Evolutionary conservation across 2,329 filamentous ascomycete species (phyloP).

Genomic region (Achaetomium macrosporum): DNA sequence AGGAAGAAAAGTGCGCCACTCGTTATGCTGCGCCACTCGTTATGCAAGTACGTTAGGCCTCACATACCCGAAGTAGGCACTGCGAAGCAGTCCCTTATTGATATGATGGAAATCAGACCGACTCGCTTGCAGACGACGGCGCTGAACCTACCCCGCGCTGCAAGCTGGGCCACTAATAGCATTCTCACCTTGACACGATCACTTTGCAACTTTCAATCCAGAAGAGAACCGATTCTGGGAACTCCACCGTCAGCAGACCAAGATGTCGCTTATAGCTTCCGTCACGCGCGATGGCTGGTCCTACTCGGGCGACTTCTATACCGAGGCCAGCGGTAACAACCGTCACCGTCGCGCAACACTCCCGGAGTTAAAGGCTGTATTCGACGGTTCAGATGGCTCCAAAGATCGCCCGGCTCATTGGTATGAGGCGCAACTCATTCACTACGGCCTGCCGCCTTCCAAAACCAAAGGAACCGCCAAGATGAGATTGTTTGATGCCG

Average conservation of each 20-base stretch:
- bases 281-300: slow-evolving; percentile 36
- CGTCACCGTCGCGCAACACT: slow-evolving; percentile 41
- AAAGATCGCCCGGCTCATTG: slow-evolving; percentile 52
- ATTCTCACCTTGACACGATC: neutral
- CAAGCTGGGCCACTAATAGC: neutral
- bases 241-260: neutral
- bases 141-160: too few species aligned
- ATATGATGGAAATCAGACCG: too few species aligned
- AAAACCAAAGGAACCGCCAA: slow-evolving; percentile 55
- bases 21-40: too few species aligned
- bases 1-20: too few species aligned
- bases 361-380: slow-evolving; percentile 40
- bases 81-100: too few species aligned
- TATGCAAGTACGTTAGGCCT: too few species aligned
- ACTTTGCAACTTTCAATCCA: neutral
- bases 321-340: slow-evolving; percentile 38
- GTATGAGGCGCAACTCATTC: slow-evolving; percentile 57
- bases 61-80: too few species aligned
- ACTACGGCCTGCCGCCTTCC: slow-evolving; percentile 53
- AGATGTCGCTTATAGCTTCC: slow-evolving; percentile 25
- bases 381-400: slow-evolving; percentile 34
- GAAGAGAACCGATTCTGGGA: neutral
- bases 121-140: too few species aligned
- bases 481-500: slow-evolving; percentile 51
- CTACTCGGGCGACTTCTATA: slow-evolving; percentile 40